Conservation (phyloP, 148 eudicot genomes). For the Camellia sinensis region DNA sequence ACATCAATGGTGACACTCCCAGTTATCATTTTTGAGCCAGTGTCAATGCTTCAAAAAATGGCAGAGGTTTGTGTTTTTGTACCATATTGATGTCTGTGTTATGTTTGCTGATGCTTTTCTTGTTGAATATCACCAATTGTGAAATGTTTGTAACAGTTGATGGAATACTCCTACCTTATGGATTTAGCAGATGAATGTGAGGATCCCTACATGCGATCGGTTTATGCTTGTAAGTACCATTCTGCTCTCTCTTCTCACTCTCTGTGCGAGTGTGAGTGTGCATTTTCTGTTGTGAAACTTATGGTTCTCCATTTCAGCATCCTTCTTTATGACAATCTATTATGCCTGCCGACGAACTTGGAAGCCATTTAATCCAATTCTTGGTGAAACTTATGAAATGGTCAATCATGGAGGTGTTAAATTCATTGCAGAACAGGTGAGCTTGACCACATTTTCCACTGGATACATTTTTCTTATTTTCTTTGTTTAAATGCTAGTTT, state of each 20-base stretch:
- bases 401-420: slow-evolving; percentile 81
- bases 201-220: slow-evolving; percentile 91
- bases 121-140: slow-evolving; percentile 9
- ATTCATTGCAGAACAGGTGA: slow-evolving; percentile 90
- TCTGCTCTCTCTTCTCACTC: neutral
- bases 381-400: slow-evolving; percentile 97
- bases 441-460: neutral
- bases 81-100: neutral
- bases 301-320: slow-evolving; percentile 46
- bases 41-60: slow-evolving; percentile 99
- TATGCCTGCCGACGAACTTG: slow-evolving; percentile 88
- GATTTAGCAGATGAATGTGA: slow-evolving; percentile 92
- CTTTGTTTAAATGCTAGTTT: neutral
- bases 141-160: slow-evolving; percentile 52
- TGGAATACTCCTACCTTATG: slow-evolving; percentile 89
- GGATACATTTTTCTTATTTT: neutral
- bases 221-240: slow-evolving; percentile 67
- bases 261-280: neutral
- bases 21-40: slow-evolving; percentile 94
- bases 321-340: slow-evolving; percentile 83
- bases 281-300: slow-evolving; percentile 2
- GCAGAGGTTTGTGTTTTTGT: slow-evolving; percentile 75
- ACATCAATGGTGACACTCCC: slow-evolving; percentile 99
- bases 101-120: neutral
- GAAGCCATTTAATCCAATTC: slow-evolving; percentile 99